Conservation (phyloP, 2,329 filamentous ascomycete genomes). For the Dothideomycetes sp. region DNA sequence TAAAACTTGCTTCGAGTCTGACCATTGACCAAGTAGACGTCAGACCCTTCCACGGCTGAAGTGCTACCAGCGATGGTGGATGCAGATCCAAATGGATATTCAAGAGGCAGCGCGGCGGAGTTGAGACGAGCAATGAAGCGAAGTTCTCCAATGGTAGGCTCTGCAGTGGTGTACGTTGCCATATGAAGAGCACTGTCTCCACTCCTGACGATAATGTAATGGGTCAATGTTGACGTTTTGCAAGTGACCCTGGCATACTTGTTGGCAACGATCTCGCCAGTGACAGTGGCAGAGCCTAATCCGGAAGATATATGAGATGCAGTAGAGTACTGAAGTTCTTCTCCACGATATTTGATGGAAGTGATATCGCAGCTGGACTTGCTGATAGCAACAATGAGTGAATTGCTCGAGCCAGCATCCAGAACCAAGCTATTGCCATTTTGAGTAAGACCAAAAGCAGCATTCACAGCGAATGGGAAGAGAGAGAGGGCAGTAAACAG, state of each 20-base stretch:
- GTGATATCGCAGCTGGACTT: conserved; percentile 53
- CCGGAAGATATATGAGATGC: conserved; percentile 52
- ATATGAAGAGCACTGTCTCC: conserved; percentile 50
- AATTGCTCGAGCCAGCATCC: conserved; percentile 27
- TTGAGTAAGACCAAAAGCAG: conserved; percentile 29
- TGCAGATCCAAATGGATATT: conserved; percentile 32
- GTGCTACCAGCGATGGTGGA: conserved; percentile 46
- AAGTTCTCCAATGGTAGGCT: conserved; percentile 40
- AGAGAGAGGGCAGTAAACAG: background rate
- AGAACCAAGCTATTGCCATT: conserved; percentile 25
- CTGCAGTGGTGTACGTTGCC: conserved; percentile 50
- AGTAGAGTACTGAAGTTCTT: conserved; percentile 49
- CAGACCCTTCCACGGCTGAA: conserved; percentile 45
- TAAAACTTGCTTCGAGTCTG: conserved; percentile 63
- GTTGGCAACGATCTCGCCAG: conserved; percentile 28
- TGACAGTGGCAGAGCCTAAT: conserved; percentile 50
- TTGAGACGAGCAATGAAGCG: conserved; percentile 56
- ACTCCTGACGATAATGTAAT: conserved; percentile 53
- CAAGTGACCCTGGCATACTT: conserved; percentile 55
- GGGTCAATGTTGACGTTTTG: conserved; percentile 50
- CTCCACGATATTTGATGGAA: conserved; percentile 51
- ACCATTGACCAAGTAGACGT: conserved; percentile 47
- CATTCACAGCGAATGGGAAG: conserved; percentile 10
- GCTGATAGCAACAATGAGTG: conserved; percentile 28
- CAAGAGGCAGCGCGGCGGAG: conserved; percentile 29